phyloP scores from a whole-genome alignment of 495 filamentous ascomycete species.

The Neohortaea acidophila region DNA sequence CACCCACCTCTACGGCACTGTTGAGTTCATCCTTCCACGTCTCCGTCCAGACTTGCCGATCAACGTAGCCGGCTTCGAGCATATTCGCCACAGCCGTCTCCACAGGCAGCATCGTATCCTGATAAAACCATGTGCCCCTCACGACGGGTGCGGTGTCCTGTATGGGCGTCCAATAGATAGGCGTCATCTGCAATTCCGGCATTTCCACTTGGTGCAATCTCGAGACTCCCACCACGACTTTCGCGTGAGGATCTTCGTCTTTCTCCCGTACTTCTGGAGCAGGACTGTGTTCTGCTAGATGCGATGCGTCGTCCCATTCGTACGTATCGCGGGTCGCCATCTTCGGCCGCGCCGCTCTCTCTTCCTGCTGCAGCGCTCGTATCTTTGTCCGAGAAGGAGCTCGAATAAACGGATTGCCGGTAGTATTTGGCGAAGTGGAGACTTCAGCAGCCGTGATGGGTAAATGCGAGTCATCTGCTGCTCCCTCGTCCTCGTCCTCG shows the following conservation, averaged over 20 bases:
- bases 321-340: conserved; percentile 24
- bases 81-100: conserved; percentile 82
- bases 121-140: conserved; percentile 93
- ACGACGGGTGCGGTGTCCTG: conserved; percentile 73
- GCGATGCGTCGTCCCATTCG: conserved; percentile 25
- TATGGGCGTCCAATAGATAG: conserved; percentile 95
- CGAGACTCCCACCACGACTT: conserved; percentile 29
- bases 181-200: conserved; percentile 51
- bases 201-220: conserved; percentile 30
- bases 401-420: conserved; percentile 29
- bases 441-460: conserved; percentile 6
- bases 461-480: neutral
- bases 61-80: conserved; percentile 72
- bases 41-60: conserved; percentile 76
- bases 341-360: conserved; percentile 8
- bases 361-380: conserved; percentile 3
- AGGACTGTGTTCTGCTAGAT: conserved; percentile 10
- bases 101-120: conserved; percentile 81
- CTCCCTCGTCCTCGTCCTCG: neutral
- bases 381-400: conserved; percentile 25
- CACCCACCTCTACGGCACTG: conserved; percentile 73
- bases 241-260: conserved; percentile 7
- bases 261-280: no score
- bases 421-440: conserved; percentile 19
- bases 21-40: conserved; percentile 89